A percentile compares a stretch with the other conserved stretches of the same genome.
Conservation (phyloP, 176 grass and related monocot genomes). For the Carex littledalei region DNA sequence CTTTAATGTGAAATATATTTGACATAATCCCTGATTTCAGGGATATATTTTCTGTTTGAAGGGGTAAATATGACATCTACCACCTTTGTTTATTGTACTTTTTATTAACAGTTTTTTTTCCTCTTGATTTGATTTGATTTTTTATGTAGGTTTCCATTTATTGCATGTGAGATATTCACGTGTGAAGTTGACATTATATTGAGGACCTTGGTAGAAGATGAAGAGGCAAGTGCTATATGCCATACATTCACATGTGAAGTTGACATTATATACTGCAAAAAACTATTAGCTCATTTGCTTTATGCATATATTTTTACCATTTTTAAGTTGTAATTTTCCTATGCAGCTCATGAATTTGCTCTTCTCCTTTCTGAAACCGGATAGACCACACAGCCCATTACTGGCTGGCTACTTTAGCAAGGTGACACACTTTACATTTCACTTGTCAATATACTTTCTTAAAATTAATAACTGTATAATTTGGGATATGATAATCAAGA, state of each 20-base stretch:
- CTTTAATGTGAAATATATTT: background rate
- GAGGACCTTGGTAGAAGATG: constrained; percentile 92
- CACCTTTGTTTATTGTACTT: background rate
- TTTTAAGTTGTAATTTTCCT: background rate
- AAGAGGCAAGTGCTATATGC: constrained; percentile 44
- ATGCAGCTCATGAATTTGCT: constrained; percentile 84
- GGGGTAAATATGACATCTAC: background rate
- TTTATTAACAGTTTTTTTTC: background rate
- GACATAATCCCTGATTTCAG: background rate
- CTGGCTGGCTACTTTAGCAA: constrained; percentile 90
- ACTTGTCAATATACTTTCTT: constrained; percentile 14
- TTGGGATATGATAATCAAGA: background rate
- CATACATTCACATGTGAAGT: background rate
- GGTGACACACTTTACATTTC: constrained; percentile 39
- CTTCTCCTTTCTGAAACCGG: constrained; percentile 87
- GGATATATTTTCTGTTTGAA: background rate
- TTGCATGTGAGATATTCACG: constrained; percentile 98
- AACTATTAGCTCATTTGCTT: background rate
- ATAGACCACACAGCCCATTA: constrained; percentile 59
- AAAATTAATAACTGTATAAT: background rate
- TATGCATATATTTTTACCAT: constrained; percentile 8
- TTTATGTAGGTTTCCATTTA: constrained; percentile 86
- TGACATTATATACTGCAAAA: background rate
- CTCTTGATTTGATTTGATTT: background rate
- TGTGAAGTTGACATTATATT: constrained; percentile 96